Percentiles rank a stretch among this genome's conserved stretches.
phyloP scores from a whole-genome alignment of 1,284 basidiomycete species.

The Pholiota adiposa region DNA sequence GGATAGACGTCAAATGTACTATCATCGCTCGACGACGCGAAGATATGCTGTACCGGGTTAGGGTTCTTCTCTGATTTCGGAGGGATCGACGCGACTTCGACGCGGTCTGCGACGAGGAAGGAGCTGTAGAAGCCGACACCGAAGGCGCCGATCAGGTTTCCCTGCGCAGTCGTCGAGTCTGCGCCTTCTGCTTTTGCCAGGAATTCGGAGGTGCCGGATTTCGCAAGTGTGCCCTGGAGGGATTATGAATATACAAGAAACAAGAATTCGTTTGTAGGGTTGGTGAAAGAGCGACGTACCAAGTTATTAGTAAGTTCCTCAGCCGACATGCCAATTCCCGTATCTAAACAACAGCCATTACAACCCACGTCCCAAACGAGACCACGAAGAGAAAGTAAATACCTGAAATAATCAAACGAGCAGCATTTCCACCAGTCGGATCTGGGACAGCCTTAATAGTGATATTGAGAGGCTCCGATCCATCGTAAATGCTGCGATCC shows the following conservation, averaged over 20 bases:
- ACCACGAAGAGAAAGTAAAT: constrained; percentile 30
- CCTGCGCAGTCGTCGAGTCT: constrained; percentile 51
- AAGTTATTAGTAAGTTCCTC: constrained; percentile 82
- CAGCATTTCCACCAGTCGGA: constrained; percentile 65
- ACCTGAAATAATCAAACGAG: constrained; percentile 81
- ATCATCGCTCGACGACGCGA: constrained; percentile 83
- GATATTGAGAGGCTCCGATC: constrained; percentile 78
- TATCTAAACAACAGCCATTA: no score
- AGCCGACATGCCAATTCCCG: constrained; percentile 92
- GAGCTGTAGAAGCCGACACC: constrained; percentile 90
- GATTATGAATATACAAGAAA: background rate
- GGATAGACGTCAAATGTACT: constrained; percentile 85
- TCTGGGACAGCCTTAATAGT: constrained; percentile 79
- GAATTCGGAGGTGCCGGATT: constrained; percentile 94
- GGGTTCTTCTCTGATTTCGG: constrained; percentile 71
- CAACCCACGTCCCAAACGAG: no score
- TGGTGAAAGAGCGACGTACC: constrained; percentile 38
- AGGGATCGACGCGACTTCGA: constrained; percentile 84
- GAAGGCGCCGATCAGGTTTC: constrained; percentile 92
- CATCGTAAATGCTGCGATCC: constrained; percentile 75
- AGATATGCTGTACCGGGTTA: constrained; percentile 79
- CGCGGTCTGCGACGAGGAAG: constrained; percentile 91
- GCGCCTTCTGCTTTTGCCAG: constrained; percentile 77
- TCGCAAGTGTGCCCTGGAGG: constrained; percentile 84
- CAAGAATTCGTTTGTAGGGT: background rate